Percentiles rank a stretch among this genome's conserved stretches.
phyloP scores from a whole-genome alignment of 2,329 filamentous ascomycete genomes.

The Ceratocystis ficicola region DNA sequence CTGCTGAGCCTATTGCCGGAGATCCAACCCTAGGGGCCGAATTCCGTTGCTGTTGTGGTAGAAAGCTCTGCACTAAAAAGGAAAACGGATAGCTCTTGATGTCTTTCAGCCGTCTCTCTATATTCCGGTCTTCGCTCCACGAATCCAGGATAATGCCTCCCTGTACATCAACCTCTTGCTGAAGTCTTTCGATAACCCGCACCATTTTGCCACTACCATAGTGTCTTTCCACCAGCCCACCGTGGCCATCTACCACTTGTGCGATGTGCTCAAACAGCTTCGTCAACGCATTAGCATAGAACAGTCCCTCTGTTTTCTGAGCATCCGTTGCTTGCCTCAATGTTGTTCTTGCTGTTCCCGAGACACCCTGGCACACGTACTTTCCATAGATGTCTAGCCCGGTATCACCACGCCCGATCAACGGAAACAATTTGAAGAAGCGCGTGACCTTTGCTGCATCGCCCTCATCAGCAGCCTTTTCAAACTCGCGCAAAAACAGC shows the following conservation, averaged over 20 bases:
- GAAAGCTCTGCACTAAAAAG: slow-evolving; percentile 88
- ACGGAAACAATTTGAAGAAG: slow-evolving; percentile 95
- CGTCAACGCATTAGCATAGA: slow-evolving; percentile 82
- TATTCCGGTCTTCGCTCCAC: slow-evolving; percentile 77
- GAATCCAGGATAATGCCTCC: slow-evolving; percentile 92
- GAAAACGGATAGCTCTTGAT: slow-evolving; percentile 97
- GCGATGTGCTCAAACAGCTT: slow-evolving; percentile 96
- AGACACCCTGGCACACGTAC: slow-evolving; percentile 93
- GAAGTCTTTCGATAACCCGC: slow-evolving; percentile 80
- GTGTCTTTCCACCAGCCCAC: slow-evolving; percentile 80
- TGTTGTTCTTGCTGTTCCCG: slow-evolving; percentile 66
- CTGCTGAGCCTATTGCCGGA: slow-evolving; percentile 47
- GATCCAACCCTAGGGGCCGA: slow-evolving; percentile 61
- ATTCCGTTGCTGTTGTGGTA: slow-evolving; percentile 54
- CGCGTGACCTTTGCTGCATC: slow-evolving; percentile 82
- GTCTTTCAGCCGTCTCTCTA: slow-evolving; percentile 80
- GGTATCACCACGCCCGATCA: slow-evolving; percentile 79
- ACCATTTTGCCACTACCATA: slow-evolving; percentile 91
- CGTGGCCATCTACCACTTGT: slow-evolving; percentile 87
- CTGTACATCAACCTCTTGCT: slow-evolving; percentile 91
- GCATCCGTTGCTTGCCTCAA: slow-evolving; percentile 54
- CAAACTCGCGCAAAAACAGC: slow-evolving; percentile 87
- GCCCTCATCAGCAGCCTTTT: slow-evolving; percentile 75
- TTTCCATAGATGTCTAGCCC: slow-evolving; percentile 89
- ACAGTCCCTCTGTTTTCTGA: slow-evolving; percentile 47